phyloP scores from a whole-genome alignment of 2,329 filamentous ascomycete species.

The Aspergillus ochraceoroseus region DNA sequence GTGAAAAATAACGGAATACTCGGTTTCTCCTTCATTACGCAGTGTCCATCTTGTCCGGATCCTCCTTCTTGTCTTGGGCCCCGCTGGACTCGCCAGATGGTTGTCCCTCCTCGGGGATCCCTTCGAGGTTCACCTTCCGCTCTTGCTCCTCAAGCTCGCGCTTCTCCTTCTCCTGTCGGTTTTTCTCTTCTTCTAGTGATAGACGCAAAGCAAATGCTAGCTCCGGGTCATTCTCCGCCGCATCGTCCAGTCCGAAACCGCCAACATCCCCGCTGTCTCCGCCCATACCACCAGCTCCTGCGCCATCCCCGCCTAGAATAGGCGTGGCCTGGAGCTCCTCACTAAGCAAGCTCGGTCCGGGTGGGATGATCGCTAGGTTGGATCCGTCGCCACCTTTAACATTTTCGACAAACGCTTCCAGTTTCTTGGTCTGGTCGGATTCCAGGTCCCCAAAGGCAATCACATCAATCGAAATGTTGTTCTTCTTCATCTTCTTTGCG shows the following conservation, averaged over 20 bases:
- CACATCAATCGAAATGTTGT: constrained; percentile 88
- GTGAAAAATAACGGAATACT: constrained; percentile 12
- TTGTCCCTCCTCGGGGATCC: constrained; percentile 72
- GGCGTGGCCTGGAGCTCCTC: constrained; percentile 86
- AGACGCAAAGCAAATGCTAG: constrained; percentile 89
- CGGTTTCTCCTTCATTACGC: constrained; percentile 51
- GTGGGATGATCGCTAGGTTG: constrained; percentile 82
- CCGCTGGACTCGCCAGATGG: constrained; percentile 63
- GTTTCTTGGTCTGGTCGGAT: constrained; percentile 80
- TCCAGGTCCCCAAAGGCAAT: constrained; percentile 91
- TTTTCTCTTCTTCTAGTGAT: constrained; percentile 98
- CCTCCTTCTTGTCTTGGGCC: constrained; percentile 50
- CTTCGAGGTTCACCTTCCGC: constrained; percentile 70
- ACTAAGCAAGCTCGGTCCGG: constrained; percentile 84
- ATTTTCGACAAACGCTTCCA: constrained; percentile 86
- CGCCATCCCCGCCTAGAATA: constrained; percentile 79
- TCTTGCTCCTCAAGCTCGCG: constrained; percentile 67
- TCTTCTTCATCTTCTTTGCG: constrained; percentile 99
- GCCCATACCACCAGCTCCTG: constrained; percentile 48
- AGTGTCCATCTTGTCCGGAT: constrained; percentile 83
- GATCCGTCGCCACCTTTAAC: constrained; percentile 90
- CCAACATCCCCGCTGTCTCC: constrained; percentile 53
- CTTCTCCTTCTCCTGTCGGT: constrained; percentile 79
- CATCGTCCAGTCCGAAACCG: constrained; percentile 72
- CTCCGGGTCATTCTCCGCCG: constrained; percentile 78